Base-by-base conservation (phyloP, 768 basidiomycete genomes). In the Galerina sulciceps region DNA sequence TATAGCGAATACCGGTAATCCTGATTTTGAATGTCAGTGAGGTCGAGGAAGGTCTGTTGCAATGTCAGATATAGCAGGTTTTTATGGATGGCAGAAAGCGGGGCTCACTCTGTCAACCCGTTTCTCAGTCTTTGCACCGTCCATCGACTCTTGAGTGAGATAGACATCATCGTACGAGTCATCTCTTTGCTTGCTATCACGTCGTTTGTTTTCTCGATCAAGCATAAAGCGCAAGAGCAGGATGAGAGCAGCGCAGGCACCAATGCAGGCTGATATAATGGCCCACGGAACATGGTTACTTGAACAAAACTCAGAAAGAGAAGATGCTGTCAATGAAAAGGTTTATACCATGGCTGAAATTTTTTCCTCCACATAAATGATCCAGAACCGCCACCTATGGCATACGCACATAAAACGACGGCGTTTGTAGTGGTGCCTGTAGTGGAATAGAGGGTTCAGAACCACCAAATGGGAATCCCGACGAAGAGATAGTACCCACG, bases 211-310 rank as follows among this genome's bases (percentile, higher is more conserved):
- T 73, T 93, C 86, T 23, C 68, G 59, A 22, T 77, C 76, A 49
- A 91, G 83, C 67, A 85, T 73, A 65, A 73, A 79, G 42, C 89
- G 86, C 54, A 90, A 79, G 43, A 75, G 63, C 51, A 90, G 71
- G 20, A 90, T 72, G 26, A 85, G 61, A 13, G 88, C 47, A 3
- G 81, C 83, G 31, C 86, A 85, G 17, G 75, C 78, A 53, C 75
- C 67, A 80, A 87, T 69, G 67, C 85, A 86, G n/a, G 78, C 80
- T 26, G 87, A 72, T 65, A 93, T 88, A 67, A 93, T 81, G 18
- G 79, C 78, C 91, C 91, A 93, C 1, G 91, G 91, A 53, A 91
- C 69, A 59, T 82, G 85, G 71, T 92, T 90, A 46, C 87, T 88
- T 26, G 35, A 31, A 46, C 26, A 31, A 46, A 50, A 41, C 51